Evolutionary conservation across 2,329 filamentous ascomycete genomes (phyloP), one percentile per base, ranked within the genome.

Genomic region (Fonsecaea nubica): DNA sequence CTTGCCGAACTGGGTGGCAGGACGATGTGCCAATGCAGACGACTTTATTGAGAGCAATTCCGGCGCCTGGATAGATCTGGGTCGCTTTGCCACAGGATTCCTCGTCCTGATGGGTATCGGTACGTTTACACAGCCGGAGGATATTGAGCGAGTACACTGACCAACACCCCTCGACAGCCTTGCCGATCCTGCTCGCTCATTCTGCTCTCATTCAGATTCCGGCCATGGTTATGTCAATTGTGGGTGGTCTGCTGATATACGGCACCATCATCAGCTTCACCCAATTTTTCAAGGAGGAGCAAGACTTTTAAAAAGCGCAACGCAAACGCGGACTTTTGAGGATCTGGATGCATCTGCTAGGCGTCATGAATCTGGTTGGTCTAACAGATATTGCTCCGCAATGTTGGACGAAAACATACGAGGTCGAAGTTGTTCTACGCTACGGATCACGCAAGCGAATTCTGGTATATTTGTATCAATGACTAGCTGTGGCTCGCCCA

Each of bases 231-330:
- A 99, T 99, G 95, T 96, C 92, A 60, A 91, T 99, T 74, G 81
- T 94, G 60, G 95, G 95, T 33, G 95, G 95, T 60, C 83, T 97
- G 66, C 82, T 99, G 77, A 99, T 99, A 78, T 99, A 99, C 81
- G 92, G 92, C 64, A 99, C 95, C 57, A 97, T 99, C 77, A 96
- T 99, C 81, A 95, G 91, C 82, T 99, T 99, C 80, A 90, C 91
- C 72, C 91, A 97, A 89, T 99, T 98, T 83, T 99, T 99, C 85
- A 91, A 94, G 78, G 93, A 98, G 80, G 93, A 98, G 78, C 91
- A 96, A 77, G 95, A 98, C 74, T 99, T 98, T 79, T 98, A 81
- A 82, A 74, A 18, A 35, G 55, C 50, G 56, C 42, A 54, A 50
- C 13, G 42, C 18, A n/a, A 25, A 57, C 10, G n/a, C 9, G 32